Conservation (phyloP, 257 asterid species). For the Catharanthus roseus region DNA sequence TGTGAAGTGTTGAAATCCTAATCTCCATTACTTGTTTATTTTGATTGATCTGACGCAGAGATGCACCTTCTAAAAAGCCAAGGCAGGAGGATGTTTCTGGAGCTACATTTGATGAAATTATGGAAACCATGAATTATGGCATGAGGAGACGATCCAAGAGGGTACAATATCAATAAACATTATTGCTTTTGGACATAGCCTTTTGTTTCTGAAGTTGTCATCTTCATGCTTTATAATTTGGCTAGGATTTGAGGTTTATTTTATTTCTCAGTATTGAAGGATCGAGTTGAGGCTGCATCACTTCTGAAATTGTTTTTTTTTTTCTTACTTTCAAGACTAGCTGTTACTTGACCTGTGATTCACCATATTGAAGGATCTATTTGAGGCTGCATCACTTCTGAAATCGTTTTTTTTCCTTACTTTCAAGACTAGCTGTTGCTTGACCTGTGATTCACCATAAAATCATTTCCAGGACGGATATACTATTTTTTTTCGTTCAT, state of each 20-base stretch:
- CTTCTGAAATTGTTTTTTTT: not conserved
- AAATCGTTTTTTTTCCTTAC: not conserved
- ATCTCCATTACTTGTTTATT: not conserved
- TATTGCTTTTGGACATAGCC: not conserved
- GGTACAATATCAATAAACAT: slow-evolving; percentile 32
- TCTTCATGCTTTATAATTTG: not conserved
- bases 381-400: not conserved
- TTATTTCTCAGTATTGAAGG: too few relatives aligned
- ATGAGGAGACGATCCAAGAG: slow-evolving; percentile 56
- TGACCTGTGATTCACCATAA: not conserved
- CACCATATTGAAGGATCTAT: too few relatives aligned
- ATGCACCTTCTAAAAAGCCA: slow-evolving; percentile 47
- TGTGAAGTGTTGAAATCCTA: not conserved
- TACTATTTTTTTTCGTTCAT: not conserved
- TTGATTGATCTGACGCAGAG: slow-evolving; percentile 28
- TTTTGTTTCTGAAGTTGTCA: not conserved
- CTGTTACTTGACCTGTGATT: not conserved
- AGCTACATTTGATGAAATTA: slow-evolving; percentile 58
- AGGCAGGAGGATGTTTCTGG: slow-evolving; percentile 53
- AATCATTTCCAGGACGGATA: not conserved
- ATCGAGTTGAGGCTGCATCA: not conserved
- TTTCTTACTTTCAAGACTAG: not conserved
- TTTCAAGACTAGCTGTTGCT: not conserved
- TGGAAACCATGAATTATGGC: slow-evolving; percentile 71
- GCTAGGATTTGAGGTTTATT: too few relatives aligned